Base-by-base conservation (phyloP, 495 filamentous ascomycete species). In the Margaritispora aquatica region DNA sequence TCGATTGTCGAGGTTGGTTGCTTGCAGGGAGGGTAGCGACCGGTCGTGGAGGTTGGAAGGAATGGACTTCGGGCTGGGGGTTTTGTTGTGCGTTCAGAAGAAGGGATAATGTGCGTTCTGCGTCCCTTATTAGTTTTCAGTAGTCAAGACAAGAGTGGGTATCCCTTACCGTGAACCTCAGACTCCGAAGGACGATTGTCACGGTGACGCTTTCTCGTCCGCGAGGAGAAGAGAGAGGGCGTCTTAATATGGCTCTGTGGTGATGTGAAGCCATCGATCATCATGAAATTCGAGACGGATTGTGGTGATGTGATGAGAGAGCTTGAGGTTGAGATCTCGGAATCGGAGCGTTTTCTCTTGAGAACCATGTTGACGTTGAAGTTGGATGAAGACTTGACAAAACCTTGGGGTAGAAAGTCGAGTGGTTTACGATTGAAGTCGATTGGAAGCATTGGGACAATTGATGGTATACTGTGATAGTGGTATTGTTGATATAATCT, bases 271-370 rank as follows among this genome's bases (percentile, higher is more conserved):
- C n/a, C 22, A 22, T 66, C 60, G 13, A 66, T 57, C 11, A 48
- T 20, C 63, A 66, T 63, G 54, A 49, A 51, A 47, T 54, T 56
- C 10, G 57, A 38, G n/a, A 22, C 10, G 47, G 36, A 54, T n/a
- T 44, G 60, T 8, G 64, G 61, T 36, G 58, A 59, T 2, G 63
- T 63, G 21, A 68, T 31, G 20, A 68, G 31, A 10, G 63, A 68
- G 36, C 48, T 55, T 7, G 55, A 58, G 50, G 49, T 38, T 4
- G 62, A 64, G 49, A 68, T 61, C 53, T 65, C 60, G 49, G 55
- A 60, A 29, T 65, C 62, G 34, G 66, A 68, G 24, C 66, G 59
- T 34, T 68, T 68, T 44, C 66, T 58, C 36, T 68, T 68, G 53
- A 65, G 56, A 51, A 61, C 52, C 62, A 68, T 65, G 15, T 23